Evolutionary conservation across 805 yeast genomes (phyloP).

Genomic region (Spathaspora passalidarum): DNA sequence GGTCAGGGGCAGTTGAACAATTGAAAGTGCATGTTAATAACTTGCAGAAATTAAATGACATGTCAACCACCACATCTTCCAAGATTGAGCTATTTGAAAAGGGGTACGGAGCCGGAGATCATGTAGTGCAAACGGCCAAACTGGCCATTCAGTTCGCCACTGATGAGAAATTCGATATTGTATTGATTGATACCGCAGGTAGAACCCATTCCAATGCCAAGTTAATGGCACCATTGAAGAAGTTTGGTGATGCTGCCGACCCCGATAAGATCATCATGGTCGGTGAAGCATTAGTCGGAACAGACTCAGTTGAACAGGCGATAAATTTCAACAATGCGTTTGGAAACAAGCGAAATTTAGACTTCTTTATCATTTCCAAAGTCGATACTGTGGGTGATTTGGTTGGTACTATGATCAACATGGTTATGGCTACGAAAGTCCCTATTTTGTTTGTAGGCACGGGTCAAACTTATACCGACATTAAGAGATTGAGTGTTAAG

Average conservation of each 20-base stretch:
- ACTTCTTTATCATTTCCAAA: slow-evolving; percentile 88
- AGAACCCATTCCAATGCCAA: slow-evolving; percentile 93
- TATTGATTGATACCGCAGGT: slow-evolving; percentile 95
- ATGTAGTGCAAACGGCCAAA: slow-evolving; percentile 88
- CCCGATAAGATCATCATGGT: slow-evolving; percentile 98
- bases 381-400: slow-evolving; percentile 97
- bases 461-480: slow-evolving; percentile 95
- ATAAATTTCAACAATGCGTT: slow-evolving; percentile 89
- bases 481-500: slow-evolving; percentile 83
- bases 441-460: slow-evolving; percentile 95
- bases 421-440: slow-evolving; percentile 94
- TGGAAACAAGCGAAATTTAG: slow-evolving; percentile 76
- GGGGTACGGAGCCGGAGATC: slow-evolving; percentile 95
- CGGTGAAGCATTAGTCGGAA: slow-evolving; percentile 96
- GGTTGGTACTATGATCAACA: slow-evolving; percentile 94
- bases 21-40: slow-evolving; percentile 89
- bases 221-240: slow-evolving; percentile 91
- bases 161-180: slow-evolving; percentile 72
- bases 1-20: slow-evolving; percentile 99
- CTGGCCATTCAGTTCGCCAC: slow-evolving; percentile 83
- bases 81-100: slow-evolving; percentile 82
- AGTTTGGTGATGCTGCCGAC: slow-evolving; percentile 91
- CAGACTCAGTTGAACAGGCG: slow-evolving; percentile 96
- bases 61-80: slow-evolving; percentile 30
- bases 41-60: slow-evolving; percentile 62